A percentile compares a stretch with the other conserved stretches of the same genome.
These are phyloP conservation scores for Clitopilus passeckerianus DNA, from an alignment of 768 basidiomycete species.

Conservation along the genomic window DNA sequence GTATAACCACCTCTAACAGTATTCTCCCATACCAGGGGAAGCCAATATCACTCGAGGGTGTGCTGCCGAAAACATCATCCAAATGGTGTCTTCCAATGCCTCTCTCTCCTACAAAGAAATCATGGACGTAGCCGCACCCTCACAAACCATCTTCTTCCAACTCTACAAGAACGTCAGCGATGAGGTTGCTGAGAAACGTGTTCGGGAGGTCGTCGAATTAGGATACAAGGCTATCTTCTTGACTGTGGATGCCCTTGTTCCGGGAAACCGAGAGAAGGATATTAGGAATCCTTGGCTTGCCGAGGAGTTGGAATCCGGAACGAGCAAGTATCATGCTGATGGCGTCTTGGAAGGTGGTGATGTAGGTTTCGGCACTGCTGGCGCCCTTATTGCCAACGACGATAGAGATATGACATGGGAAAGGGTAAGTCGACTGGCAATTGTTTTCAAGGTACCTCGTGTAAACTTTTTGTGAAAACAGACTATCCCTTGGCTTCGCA, in stretches of 20 bases:
- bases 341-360: constrained; percentile 25
- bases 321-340: constrained; percentile 30
- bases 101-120: constrained; percentile 65
- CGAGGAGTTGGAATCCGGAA: constrained; percentile 49
- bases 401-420: constrained; percentile 79
- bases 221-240: constrained; percentile 89
- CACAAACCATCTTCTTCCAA: constrained; percentile 74
- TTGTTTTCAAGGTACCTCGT: not conserved
- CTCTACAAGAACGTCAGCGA: constrained; percentile 81
- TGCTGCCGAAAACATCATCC: constrained; percentile 63
- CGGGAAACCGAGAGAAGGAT: constrained; percentile 78
- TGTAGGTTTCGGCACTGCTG: constrained; percentile 58
- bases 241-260: constrained; percentile 85
- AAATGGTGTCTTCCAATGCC: constrained; percentile 81
- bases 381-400: constrained; percentile 58
- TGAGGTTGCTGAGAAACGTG: constrained; percentile 57
- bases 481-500: constrained; percentile 76
- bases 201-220: constrained; percentile 63
- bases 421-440: constrained; percentile 32
- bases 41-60: constrained; percentile 74
- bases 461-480: constrained; percentile 14
- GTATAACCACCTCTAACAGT: not conserved
- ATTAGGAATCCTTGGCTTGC: constrained; percentile 52
- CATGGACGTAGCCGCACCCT: constrained; percentile 45
- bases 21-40: constrained; percentile 51